Conservation (phyloP, 2,329 filamentous ascomycete genomes). For the Penicillium paneum region DNA sequence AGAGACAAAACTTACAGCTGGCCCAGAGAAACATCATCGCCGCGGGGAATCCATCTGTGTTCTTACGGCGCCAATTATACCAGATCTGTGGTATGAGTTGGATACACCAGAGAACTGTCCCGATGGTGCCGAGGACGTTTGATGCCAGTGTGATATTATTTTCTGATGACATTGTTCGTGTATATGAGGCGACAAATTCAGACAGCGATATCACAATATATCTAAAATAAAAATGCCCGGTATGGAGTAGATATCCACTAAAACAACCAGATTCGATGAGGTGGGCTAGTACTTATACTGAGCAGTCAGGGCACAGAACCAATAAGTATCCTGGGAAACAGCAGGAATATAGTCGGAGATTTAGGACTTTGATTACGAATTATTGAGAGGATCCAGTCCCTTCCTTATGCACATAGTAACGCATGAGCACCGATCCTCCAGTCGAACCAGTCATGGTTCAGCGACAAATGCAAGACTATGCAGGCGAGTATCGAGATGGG, state of each 20-base stretch:
- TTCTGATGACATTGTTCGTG: conserved; percentile 1
- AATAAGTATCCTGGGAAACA: background rate
- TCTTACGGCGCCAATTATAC: conserved; percentile 60
- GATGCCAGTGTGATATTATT: conserved; percentile 34
- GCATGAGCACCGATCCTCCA: background rate
- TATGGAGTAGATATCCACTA: background rate
- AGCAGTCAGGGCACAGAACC: background rate
- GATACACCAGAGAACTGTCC: conserved; percentile 42
- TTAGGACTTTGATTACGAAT: background rate
- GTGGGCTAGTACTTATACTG: background rate
- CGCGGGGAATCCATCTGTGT: conserved; percentile 59
- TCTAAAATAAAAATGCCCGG: background rate
- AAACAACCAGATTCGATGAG: background rate
- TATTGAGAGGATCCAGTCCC: background rate
- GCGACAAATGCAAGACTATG: background rate
- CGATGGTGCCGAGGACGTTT: conserved; percentile 42
- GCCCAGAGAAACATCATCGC: conserved; percentile 64
- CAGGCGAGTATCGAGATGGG: background rate
- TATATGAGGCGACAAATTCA: background rate
- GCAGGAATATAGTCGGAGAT: background rate
- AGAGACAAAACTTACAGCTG: conserved; percentile 39
- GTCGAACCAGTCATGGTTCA: background rate
- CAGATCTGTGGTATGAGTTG: conserved; percentile 52
- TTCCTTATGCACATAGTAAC: background rate
- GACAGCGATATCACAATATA: background rate